A percentile compares a stretch with the other conserved stretches of the same genome.
Conservation (phyloP, 2,329 filamentous ascomycete species). For the Penicillium verrucosum region DNA sequence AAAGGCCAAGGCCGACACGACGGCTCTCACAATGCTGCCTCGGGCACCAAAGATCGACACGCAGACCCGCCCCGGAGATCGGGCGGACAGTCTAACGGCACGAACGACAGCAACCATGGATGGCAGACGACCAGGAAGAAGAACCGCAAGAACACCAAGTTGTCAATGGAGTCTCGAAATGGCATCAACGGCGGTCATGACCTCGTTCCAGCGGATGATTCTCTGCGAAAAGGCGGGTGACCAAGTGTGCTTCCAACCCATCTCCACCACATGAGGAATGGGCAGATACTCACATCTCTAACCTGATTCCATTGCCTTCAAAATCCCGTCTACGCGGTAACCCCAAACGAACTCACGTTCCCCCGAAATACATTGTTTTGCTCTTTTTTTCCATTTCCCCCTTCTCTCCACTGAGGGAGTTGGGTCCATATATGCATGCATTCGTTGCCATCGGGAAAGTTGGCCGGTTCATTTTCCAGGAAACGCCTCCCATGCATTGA, state of each 20-base stretch:
- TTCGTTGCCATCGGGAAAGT: constrained; percentile 7
- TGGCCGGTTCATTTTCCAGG: constrained; percentile 7
- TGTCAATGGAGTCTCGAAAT: constrained; percentile 31
- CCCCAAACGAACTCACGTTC: constrained; percentile 5
- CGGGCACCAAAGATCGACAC: constrained; percentile 30
- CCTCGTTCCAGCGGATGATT: constrained; percentile 42
- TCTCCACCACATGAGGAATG: neutral
- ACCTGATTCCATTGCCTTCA: neutral
- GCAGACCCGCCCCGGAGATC: constrained; percentile 28
- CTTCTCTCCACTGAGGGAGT: neutral
- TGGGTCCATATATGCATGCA: constrained; percentile 11
- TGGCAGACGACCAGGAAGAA: constrained; percentile 49
- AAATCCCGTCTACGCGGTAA: neutral
- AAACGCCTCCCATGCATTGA: constrained; percentile 6
- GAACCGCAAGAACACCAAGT: constrained; percentile 38
- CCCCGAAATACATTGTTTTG: constrained; percentile 5
- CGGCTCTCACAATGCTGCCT: constrained; percentile 15
- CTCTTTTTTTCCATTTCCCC: neutral
- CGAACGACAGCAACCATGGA: constrained; percentile 27
- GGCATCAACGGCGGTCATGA: constrained; percentile 34
- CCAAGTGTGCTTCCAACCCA: neutral
- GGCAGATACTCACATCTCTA: neutral
- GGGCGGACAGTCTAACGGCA: constrained; percentile 25
- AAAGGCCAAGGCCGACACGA: constrained; percentile 33
- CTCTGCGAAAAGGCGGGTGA: constrained; percentile 47